Evolutionary conservation across 257 asterid species (phyloP), one percentile per base, ranked within the genome.

Genomic region (Oldenlandia corymbosa): DNA sequence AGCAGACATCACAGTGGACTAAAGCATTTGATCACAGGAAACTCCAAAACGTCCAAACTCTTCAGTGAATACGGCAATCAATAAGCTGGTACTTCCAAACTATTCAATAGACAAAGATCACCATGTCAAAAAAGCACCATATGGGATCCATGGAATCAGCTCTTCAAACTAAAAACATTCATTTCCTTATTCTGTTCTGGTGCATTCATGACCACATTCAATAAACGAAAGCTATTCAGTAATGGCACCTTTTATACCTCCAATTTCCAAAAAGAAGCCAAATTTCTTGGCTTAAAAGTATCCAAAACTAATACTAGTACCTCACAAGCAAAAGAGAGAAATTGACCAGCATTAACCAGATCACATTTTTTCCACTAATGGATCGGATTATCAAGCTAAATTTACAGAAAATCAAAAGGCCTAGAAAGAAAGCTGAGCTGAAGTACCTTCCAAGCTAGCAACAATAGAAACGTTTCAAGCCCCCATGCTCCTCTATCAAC

Each of bases 401-500:
- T 41, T 16, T 5, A 30, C 20, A 17, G 30, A 31, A 11, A 20
- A 18, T 4, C 21, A 3, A 17, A 42, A 27, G 10, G 4, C 6
- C 23, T n/a, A 23, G 27, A 21, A 64, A 64, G 5, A 49, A 32
- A 32, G 9, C 7, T 4, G 20, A 32, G 14, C n/a, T 48, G 14
- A 26, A 57, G 32, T 74, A 92, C 99, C 99, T 90, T 93, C 97
- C 99, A 93, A 69, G 99, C 95, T 68, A 90, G 79, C 70, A 93
- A 68, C 30, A 80, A 65, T 32, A 93, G 71, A 43, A 87, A 93
- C 51, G 88, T 89, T 81, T 93, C 99, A 56, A 93, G 96, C 48
- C 99, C 99, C 99, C 99, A 90, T 51, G 97, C 99, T 49, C 97
- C 99, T 58, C 99, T 73, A 70, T 93, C 99, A 50, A 93, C 99